These are phyloP conservation scores for Pseudotulostoma volvatum DNA, from an alignment of 495 filamentous ascomycete genomes.

Conservation along the genomic window DNA sequence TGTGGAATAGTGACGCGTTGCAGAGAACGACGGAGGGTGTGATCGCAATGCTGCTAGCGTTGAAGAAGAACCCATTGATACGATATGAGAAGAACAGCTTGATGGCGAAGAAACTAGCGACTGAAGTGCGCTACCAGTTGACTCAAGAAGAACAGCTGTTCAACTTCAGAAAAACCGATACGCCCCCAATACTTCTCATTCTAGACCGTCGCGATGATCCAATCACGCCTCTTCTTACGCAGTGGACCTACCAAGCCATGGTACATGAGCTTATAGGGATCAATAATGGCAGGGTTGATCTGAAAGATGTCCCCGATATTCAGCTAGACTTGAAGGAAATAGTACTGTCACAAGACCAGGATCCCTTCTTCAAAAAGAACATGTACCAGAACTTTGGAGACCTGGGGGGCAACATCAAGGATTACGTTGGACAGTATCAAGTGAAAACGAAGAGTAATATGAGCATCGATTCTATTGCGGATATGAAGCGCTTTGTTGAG, in stretches of 20 bases:
- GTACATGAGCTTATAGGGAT: constrained; percentile 93
- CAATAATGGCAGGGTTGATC: constrained; percentile 75
- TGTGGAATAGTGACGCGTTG: constrained; percentile 78
- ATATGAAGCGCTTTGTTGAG: constrained; percentile 99
- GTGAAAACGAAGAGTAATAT: constrained; percentile 81
- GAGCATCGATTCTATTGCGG: constrained; percentile 88
- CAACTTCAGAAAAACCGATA: constrained; percentile 90
- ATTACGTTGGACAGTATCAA: constrained; percentile 96
- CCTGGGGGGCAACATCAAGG: constrained; percentile 91
- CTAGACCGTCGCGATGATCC: constrained; percentile 89
- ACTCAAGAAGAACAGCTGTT: constrained; percentile 95
- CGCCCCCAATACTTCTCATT: constrained; percentile 79
- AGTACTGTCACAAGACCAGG: constrained; percentile 89
- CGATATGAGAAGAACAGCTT: constrained; percentile 86
- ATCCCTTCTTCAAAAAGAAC: constrained; percentile 99
- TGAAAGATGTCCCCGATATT: constrained; percentile 75
- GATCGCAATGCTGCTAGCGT: constrained; percentile 61
- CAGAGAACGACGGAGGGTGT: constrained; percentile 73
- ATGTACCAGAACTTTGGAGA: constrained; percentile 99
- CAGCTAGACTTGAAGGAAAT: constrained; percentile 88
- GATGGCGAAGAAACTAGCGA: constrained; percentile 80
- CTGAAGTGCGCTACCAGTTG: constrained; percentile 79
- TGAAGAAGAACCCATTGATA: constrained; percentile 94
- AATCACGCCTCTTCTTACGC: constrained; percentile 84
- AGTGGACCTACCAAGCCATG: constrained; percentile 99